Evolutionary conservation across 306 rosid genomes (phyloP).

Genomic region (Prunus campanulata): DNA sequence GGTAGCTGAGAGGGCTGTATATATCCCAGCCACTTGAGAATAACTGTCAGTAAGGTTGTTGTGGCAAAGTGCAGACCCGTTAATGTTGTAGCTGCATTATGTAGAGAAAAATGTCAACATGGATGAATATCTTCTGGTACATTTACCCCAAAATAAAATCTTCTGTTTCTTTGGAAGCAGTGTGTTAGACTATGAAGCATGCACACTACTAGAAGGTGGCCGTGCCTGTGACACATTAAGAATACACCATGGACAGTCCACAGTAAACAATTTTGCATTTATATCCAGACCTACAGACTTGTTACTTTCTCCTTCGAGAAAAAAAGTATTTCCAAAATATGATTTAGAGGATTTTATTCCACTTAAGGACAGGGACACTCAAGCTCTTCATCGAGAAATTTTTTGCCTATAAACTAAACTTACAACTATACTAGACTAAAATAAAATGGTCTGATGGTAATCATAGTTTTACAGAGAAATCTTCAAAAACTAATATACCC

Average conservation of each 20-base stretch:
- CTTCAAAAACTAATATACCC: background rate
- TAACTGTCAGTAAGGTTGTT: conserved; percentile 55
- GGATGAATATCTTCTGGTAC: conserved; percentile 18
- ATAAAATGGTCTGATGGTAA: background rate
- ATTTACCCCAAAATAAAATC: background rate
- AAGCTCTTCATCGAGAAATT: background rate
- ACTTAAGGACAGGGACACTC: background rate
- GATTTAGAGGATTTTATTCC: background rate
- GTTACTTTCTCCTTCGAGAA: background rate
- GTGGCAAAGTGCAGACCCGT: conserved; percentile 79
- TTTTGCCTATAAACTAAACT: background rate
- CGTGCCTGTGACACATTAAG: background rate
- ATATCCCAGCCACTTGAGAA: conserved; percentile 64
- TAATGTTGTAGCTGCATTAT: conserved; percentile 72
- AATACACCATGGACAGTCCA: background rate
- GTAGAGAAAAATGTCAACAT: conserved; percentile 23
- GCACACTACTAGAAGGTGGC: background rate
- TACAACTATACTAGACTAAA: background rate
- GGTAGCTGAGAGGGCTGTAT: conserved; percentile 70
- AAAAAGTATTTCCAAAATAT: background rate
- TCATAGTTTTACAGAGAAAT: background rate
- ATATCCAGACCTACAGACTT: background rate
- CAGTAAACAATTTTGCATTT: background rate
- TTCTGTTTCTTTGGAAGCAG: background rate
- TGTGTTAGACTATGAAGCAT: background rate